Evolutionary conservation across 495 filamentous ascomycete genomes (phyloP), one percentile per base, ranked within the genome.

Genomic region (Tuber melanosporum): DNA sequence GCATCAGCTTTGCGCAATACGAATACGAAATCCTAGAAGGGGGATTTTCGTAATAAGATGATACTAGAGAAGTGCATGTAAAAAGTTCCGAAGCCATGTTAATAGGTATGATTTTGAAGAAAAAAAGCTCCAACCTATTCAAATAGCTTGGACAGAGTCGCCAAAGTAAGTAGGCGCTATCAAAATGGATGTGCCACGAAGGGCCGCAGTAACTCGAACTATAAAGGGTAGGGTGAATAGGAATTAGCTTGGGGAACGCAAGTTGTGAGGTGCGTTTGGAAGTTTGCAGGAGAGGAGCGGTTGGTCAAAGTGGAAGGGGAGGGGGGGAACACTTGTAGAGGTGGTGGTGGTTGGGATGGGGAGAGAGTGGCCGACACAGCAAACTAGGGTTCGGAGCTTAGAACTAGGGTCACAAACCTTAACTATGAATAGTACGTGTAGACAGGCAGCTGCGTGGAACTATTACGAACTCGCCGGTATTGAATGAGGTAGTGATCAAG

Each of bases 71-170:
- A 46, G 52, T 72, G 49, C 74, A 73, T 74, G 77, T 75, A 42
- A 45, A 46, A 9, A 49, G 46, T 6, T 44, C 43, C 20, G 43
- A 73, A 26, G 43, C 43, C 71, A 72, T 44, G 43, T 44, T 73
- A 73, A 9, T 73, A 26, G 46, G 71, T 19, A 17, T 49, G 46
- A 32, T 19, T 73, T n/a, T 15, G 22, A 70, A n/a, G 39, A 44
- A 41, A 74, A 79, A 80, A 49, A 72, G 71, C 71, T 19, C 81
- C 74, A 82, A 82, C 81, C 81, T 82, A 82, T 75, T 82, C 72
- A 82, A 75, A 75, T 82, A 77, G 49, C 70, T 82, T 78, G 78
- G 80, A 76, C 80, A 77, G 82, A 75, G 77, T 78, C 80, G 76
- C 79, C 81, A 82, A 79, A 79, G 46, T 71, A 79, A 71, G 75